Base-by-base conservation (phyloP, 2,329 filamentous ascomycete species). In the Periglandula ipomoeae region DNA sequence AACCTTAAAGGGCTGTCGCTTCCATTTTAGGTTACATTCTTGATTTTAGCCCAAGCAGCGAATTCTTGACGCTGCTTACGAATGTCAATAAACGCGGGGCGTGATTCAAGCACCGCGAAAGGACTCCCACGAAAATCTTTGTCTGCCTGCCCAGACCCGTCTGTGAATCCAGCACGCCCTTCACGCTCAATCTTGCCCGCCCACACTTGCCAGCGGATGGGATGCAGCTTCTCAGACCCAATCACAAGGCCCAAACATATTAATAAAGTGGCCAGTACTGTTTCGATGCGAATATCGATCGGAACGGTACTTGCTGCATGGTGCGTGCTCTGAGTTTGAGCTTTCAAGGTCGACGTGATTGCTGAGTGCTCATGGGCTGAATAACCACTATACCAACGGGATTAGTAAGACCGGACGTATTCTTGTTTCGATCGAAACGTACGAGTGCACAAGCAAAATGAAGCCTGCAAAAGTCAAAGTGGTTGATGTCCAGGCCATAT, bases 311-410 rank as follows among this genome's bases (percentile, higher is more conserved):
- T 61, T 46, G 65, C 56, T 3, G 70, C 59, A 13, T 69, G 61
- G 19, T 68, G 59, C 26, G 72, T 67, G 4, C 74, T 65, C 23
- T 70, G 60, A 4, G 70, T 59, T 38, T 73, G 64, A 26, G 71
- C 69, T 39, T 71, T 64, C 47, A 73, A 66, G 30, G 73, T 72
- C 49, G 83, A 78, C 57, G 83, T 80, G 44, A 95, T 78, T 20
- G 82, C 75, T 6, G 88, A 85, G 70, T 95, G 87, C 70, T 98
- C 93, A 68, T 95, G 87, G 42, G 90, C 89, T 46, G 93, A 98
- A 70, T 97, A 98, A 70, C 90, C 94, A 55, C 93, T 98, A 63
- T 27, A 47, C 50, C 34, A 46, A 43, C 50, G 10, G 15, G 5
- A 23, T 22, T 42, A 53, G 62, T 47, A 60, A 19, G 22, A 34